phyloP scores from a whole-genome alignment of 345 rosid genomes.

The Euphorbia pulcherrima region DNA sequence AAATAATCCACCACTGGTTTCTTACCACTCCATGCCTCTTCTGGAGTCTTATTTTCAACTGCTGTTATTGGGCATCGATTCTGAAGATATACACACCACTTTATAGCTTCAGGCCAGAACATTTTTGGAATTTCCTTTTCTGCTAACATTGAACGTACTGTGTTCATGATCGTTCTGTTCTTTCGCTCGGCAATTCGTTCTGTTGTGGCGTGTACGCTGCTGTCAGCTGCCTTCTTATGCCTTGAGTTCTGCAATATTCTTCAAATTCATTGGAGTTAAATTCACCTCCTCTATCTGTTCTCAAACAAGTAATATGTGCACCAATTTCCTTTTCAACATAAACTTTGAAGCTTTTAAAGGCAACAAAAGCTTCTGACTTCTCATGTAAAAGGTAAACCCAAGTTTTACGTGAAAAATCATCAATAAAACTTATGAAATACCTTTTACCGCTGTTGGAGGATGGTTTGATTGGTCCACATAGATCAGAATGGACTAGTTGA shows the following conservation, averaged over 20 bases:
- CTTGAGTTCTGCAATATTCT: too few species aligned
- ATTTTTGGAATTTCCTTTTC: neutral
- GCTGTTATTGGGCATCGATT: too few species aligned
- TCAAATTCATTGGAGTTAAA: too few species aligned
- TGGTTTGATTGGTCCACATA: neutral
- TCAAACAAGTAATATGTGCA: too few species aligned
- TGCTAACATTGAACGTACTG: neutral
- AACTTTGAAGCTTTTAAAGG: neutral
- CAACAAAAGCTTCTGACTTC: neutral
- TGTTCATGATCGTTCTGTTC: neutral
- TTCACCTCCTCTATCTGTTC: too few species aligned
- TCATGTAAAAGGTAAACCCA: neutral
- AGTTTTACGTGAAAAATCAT: neutral
- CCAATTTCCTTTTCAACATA: neutral
- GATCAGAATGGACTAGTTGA: neutral
- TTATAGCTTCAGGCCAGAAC: neutral
- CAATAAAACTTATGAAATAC: constrained; percentile 4
- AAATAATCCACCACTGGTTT: too few species aligned
- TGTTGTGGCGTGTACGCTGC: too few species aligned
- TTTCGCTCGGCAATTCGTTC: neutral
- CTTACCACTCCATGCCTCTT: too few species aligned
- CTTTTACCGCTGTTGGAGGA: neutral
- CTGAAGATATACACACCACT: neutral
- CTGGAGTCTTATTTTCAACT: too few species aligned
- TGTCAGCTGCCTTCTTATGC: too few species aligned